Base-by-base conservation (phyloP, 2,329 filamentous ascomycete species). In the Clarireedia hainanense region DNA sequence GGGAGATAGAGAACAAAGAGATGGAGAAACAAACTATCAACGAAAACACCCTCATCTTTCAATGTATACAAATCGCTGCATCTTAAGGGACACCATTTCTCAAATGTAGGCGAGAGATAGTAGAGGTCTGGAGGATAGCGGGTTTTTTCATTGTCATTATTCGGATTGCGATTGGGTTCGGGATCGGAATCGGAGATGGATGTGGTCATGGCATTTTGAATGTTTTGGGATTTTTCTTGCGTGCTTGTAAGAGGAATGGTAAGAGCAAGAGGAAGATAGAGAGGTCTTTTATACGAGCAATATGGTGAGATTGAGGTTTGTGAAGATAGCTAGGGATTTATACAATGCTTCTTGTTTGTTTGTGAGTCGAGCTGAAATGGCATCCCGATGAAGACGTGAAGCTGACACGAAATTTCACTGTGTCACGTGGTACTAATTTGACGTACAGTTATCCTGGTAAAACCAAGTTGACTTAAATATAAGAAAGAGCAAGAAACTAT, bases 61-160 rank as follows among this genome's bases (percentile, higher is more conserved):
- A 87, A 70, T 20, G 61, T 61, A 56, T 74, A 71, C 45, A 86
- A 73, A 59, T 84, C 80, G 39, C 65, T 65, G 6, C 72, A 75
- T 40, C 72, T 75, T 49, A 87, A 64, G 52, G 80, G 76, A 63
- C 80, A 84, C 80, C 80, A 86, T 58, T 67, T 73, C 57, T 76
- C 77, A 64, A 80, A 75, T 27, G 83, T 86, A 4, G 80, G 81
- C 15, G 83, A 82, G 30, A 84, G 74, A 58, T 78, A 72, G 66
- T 85, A 84, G 68, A 83, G 85, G 68, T 84, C 84, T 57, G 79
- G 76, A 7, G 80, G 81, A 63, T 86, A 86, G 62, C 15, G 39
- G 43, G 14, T 45, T 34, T 34, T 34, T 4, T 12, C 12, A 9
- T 12, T 34, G 30, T 9, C 9, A 34, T 34, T 34, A 14, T 15